These are phyloP conservation scores for Fomes fomentarius DNA, from an alignment of 1,284 basidiomycete species.

Conservation along the genomic window DNA sequence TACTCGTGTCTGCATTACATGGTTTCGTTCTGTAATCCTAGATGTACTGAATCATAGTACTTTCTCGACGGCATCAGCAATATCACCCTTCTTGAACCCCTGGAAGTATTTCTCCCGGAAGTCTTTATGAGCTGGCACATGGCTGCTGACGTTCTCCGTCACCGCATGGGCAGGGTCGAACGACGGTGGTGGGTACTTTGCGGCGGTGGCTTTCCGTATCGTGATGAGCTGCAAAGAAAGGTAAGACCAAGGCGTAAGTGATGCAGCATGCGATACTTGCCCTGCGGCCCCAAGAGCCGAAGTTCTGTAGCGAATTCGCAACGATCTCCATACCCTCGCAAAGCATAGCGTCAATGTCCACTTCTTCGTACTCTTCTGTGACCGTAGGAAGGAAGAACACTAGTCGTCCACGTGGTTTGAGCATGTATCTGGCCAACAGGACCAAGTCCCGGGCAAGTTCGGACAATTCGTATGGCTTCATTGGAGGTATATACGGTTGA, in stretches of 20 bases:
- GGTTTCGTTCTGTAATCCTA: too few relatives aligned
- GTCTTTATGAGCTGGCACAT: slow-evolving; percentile 75
- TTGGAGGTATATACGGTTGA: slow-evolving; percentile 83
- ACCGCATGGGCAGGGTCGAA: slow-evolving; percentile 42
- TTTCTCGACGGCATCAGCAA: background rate
- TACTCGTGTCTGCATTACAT: too few relatives aligned
- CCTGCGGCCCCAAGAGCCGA: slow-evolving; percentile 93
- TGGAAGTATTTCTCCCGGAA: slow-evolving; percentile 84
- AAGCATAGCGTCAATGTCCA: slow-evolving; percentile 76
- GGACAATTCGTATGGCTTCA: slow-evolving; percentile 92
- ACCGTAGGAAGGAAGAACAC: slow-evolving; percentile 97
- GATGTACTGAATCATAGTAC: too few relatives aligned
- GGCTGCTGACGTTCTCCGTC: slow-evolving; percentile 32
- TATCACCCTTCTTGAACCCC: slow-evolving; percentile 59
- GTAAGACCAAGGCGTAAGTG: background rate
- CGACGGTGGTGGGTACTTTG: slow-evolving; percentile 51
- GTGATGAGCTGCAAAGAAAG: slow-evolving; percentile 82
- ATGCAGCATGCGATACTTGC: slow-evolving; percentile 40
- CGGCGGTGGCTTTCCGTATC: slow-evolving; percentile 70
- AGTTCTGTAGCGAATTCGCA: slow-evolving; percentile 92
- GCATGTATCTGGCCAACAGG: slow-evolving; percentile 79
- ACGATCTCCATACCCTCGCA: slow-evolving; percentile 89
- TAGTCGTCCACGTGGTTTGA: slow-evolving; percentile 86
- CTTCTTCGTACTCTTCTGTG: slow-evolving; percentile 85
- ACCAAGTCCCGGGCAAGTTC: slow-evolving; percentile 85